Conservation (phyloP, 148 eudicot genomes). For the Vaccinium myrtillus region DNA sequence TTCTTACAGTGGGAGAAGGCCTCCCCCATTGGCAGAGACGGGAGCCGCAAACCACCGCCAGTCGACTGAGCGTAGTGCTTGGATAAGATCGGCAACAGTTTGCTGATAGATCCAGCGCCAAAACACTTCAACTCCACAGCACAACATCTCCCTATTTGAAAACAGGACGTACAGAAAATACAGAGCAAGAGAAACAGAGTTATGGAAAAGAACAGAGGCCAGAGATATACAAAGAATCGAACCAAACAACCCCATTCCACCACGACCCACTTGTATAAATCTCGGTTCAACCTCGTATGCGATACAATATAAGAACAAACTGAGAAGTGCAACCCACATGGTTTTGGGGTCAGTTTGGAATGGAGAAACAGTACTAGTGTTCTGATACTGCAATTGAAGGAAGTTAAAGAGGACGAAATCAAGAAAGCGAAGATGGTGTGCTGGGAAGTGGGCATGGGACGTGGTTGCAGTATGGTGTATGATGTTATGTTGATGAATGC, state of each 20-base stretch:
- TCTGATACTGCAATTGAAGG: background rate
- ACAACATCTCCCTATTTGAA: background rate
- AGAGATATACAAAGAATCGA: background rate
- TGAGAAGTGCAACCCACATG: background rate
- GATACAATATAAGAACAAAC: background rate
- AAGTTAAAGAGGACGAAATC: background rate
- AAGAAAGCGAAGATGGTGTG: background rate
- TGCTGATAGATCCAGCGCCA: background rate
- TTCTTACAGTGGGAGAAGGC: too few relatives aligned
- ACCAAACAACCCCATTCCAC: background rate
- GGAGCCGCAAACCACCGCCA: background rate
- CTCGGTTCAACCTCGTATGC: background rate
- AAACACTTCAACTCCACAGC: background rate
- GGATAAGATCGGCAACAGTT: background rate
- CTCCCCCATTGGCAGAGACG: too few relatives aligned
- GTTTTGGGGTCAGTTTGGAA: slow-evolving; percentile 9
- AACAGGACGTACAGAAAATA: background rate
- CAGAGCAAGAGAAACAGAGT: background rate
- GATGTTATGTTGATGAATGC: background rate
- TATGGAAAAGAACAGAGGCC: background rate
- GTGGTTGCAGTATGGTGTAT: background rate
- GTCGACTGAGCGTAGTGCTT: background rate
- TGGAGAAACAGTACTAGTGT: background rate
- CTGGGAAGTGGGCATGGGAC: background rate
- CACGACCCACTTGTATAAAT: background rate